Evolutionary conservation across 2,329 filamentous ascomycete species (phyloP).

Genomic region (Ilyonectria mors-panacis): DNA sequence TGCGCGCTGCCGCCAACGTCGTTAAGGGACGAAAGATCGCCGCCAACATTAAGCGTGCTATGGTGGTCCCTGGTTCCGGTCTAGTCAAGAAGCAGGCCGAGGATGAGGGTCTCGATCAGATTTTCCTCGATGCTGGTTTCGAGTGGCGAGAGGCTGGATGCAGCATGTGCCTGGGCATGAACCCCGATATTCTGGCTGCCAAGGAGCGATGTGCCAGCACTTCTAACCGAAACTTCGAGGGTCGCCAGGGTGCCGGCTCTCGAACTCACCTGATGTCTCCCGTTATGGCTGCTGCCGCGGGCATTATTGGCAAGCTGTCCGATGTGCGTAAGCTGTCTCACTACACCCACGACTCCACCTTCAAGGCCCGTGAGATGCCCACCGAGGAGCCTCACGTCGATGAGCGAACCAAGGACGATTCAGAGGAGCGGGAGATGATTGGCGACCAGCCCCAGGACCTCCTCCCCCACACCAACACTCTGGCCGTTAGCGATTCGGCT

Average conservation of each 20-base stretch:
- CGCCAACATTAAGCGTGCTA: constrained; percentile 89
- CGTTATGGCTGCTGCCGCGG: constrained; percentile 94
- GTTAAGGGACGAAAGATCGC: constrained; percentile 92
- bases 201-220: constrained; percentile 95
- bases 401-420: constrained; percentile 66
- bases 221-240: constrained; percentile 98
- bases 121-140: constrained; percentile 92
- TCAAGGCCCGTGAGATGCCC: constrained; percentile 67
- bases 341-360: constrained; percentile 71
- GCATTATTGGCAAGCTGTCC: constrained; percentile 89
- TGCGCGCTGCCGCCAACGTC: constrained; percentile 87
- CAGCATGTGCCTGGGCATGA: constrained; percentile 99
- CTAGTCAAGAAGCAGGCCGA: constrained; percentile 95
- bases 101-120: constrained; percentile 90
- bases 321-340: constrained; percentile 87
- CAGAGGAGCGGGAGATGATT: constrained; percentile 67
- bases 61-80: constrained; percentile 97
- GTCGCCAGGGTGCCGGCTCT: constrained; percentile 91
- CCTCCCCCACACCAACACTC: constrained; percentile 75
- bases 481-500: constrained; percentile 59
- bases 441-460: constrained; percentile 75
- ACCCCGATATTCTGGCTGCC: constrained; percentile 95
- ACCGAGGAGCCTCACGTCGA: constrained; percentile 65
- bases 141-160: constrained; percentile 99
- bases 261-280: constrained; percentile 97